These are phyloP conservation scores for Flaveria linearis DNA, from an alignment of 129 eudicot genomes.

Conservation along the genomic window DNA sequence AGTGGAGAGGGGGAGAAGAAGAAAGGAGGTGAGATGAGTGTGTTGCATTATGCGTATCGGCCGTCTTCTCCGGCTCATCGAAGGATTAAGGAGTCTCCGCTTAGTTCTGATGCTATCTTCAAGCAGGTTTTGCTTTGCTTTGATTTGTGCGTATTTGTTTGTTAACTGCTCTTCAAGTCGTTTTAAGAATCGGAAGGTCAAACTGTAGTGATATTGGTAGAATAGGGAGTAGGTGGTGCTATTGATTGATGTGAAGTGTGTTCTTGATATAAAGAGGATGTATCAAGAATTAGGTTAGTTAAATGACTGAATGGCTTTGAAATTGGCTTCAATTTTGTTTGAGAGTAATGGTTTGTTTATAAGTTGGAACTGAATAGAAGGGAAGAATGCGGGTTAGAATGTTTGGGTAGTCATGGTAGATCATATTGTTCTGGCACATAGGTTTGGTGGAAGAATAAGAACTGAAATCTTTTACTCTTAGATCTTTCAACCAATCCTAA, in stretches of 20 bases:
- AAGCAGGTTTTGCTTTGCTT: too few species aligned
- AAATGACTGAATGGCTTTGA: not conserved
- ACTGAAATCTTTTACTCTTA: not conserved
- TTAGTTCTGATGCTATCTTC: too few species aligned
- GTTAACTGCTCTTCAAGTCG: too few species aligned
- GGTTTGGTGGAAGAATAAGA: slow-evolving; percentile 3
- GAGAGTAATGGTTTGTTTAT: not conserved
- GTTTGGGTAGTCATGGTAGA: not conserved
- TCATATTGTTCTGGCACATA: not conserved
- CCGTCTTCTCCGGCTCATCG: too few species aligned
- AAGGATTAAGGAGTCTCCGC: too few species aligned
- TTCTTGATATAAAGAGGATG: not conserved
- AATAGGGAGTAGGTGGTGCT: not conserved
- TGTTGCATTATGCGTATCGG: too few species aligned
- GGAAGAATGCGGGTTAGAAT: slow-evolving; percentile 15
- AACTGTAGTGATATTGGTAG: slow-evolving; percentile 3
- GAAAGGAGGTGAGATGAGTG: too few species aligned
- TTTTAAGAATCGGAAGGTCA: not conserved
- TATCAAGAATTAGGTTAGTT: not conserved
- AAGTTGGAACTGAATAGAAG: not conserved
- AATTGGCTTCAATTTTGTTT: not conserved
- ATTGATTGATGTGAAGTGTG: not conserved
- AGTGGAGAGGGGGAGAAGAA: too few species aligned
- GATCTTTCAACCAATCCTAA: not conserved
- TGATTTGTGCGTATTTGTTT: too few species aligned